Conservation (phyloP, 345 rosid genomes). For the Murraya koenigii region DNA sequence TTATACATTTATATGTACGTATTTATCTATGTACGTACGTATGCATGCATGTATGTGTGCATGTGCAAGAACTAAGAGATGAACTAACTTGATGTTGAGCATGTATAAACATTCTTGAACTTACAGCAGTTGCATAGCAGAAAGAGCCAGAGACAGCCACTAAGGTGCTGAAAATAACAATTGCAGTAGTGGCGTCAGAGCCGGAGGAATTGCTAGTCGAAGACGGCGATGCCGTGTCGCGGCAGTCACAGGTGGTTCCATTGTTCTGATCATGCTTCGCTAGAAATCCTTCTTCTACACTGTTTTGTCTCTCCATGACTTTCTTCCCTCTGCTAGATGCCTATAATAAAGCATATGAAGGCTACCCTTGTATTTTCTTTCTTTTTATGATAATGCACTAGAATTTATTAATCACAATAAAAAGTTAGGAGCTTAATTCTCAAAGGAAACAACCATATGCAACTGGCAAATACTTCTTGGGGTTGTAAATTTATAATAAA, state of each 20-base stretch:
- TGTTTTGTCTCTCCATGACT: neutral
- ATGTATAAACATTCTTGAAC: neutral
- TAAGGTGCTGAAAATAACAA: slow-evolving; percentile 43
- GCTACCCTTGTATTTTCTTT: no score
- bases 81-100: neutral
- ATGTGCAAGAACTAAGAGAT: neutral
- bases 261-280: neutral
- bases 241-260: neutral
- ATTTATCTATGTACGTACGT: no score
- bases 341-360: no score
- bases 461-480: no score
- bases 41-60: neutral
- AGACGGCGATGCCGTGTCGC: neutral
- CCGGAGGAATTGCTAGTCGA: neutral
- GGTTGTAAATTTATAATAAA: no score
- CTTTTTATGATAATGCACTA: no score
- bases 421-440: no score
- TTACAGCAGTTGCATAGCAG: slow-evolving; percentile 52
- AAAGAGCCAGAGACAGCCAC: slow-evolving; percentile 54
- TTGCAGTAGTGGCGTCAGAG: slow-evolving; percentile 14
- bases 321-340: neutral
- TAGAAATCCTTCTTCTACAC: slow-evolving; percentile 1
- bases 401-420: no score
- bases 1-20: no score
- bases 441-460: no score